Evolutionary conservation across 2,329 filamentous ascomycete species (phyloP).

Genomic region (Hypocreales sp.): DNA sequence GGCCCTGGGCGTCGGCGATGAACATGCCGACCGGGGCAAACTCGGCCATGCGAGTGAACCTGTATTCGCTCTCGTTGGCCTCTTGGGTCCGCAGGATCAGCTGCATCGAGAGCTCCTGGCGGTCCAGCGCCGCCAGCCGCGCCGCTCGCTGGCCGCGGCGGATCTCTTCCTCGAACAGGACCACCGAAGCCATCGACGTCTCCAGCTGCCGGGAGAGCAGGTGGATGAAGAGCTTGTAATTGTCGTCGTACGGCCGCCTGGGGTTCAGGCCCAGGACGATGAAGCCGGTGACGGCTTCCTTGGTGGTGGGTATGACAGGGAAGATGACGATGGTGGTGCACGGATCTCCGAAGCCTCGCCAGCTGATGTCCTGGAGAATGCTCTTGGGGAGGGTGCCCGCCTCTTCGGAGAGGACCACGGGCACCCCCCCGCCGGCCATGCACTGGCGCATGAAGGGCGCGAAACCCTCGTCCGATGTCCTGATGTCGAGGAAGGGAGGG

Average conservation of each 20-base stretch:
- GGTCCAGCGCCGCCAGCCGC: constrained; percentile 58
- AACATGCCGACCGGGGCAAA: constrained; percentile 76
- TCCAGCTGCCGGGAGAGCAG: constrained; percentile 61
- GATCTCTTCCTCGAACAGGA: constrained; percentile 74
- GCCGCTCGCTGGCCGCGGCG: constrained; percentile 58
- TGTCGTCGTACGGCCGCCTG: constrained; percentile 61
- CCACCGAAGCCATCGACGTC: constrained; percentile 67
- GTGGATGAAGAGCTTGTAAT: constrained; percentile 65
- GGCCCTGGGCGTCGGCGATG: constrained; percentile 56
- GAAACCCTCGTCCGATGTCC: constrained; percentile 55
- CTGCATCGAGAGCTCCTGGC: constrained; percentile 63
- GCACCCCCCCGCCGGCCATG: constrained; percentile 47
- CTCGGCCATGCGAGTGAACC: constrained; percentile 73
- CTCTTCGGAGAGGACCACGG: constrained; percentile 52
- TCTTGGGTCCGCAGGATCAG: constrained; percentile 49
- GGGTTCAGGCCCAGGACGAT: constrained; percentile 68
- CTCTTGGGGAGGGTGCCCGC: constrained; percentile 47
- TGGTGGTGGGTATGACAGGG: constrained; percentile 61
- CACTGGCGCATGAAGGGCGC: constrained; percentile 62
- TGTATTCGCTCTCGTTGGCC: constrained; percentile 53
- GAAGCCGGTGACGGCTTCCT: constrained; percentile 61
- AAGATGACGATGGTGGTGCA: constrained; percentile 60
- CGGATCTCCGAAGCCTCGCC: constrained; percentile 55
- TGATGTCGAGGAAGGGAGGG: constrained; percentile 49
- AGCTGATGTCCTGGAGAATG: constrained; percentile 51